Evolutionary conservation across 192 early-diverging fungal species (phyloP), one percentile per base, ranked within the genome.

Genomic region (Oehlia diaphana): DNA sequence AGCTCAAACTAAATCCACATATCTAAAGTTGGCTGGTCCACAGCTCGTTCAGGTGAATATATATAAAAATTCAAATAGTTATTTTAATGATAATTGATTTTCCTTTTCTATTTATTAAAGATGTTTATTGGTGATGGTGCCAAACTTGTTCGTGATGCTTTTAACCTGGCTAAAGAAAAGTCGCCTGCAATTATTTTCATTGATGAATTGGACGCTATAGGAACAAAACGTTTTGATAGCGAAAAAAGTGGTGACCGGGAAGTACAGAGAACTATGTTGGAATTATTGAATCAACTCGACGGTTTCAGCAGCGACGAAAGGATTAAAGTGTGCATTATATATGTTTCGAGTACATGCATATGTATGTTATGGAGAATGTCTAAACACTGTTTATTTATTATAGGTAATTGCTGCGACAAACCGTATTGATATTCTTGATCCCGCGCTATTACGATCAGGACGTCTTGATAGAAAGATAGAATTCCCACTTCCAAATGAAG

Each of bases 81-180:
- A 21, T 35, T 19, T 75, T 21, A 0, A 21, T 63, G 19, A 35
- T 33, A 33, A 62, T 35, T 63, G 9, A n/a, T 75, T 37, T 62
- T 13, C 19, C 21, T 39, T 62, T 21, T 35, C 35, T 75, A 19
- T 75, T 19, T 9, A 62, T 21, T 47, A 66, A 42, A 88, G 85
- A 98, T 98, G 93, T 98, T 96, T 87, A 98, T 99, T 82, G 98
- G 98, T 73, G 98, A 99, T 82, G 97, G 98, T 63, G 94, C 96
- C 71, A 95, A 97, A 75, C 91, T 99, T 88, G 96, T 99, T 13
- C 93, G 98, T 31, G 98, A 99, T 82, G 96, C 96, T 23, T 99
- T 99, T 85, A 92, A 92, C 33, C 83, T 99, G 62, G 98, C 98
- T 33, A 99, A 99, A 83, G 98, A 98, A 76, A 99, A 99, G 87